Base-by-base conservation (phyloP, 257 asterid species). In the Ajuga chamaepitys region DNA sequence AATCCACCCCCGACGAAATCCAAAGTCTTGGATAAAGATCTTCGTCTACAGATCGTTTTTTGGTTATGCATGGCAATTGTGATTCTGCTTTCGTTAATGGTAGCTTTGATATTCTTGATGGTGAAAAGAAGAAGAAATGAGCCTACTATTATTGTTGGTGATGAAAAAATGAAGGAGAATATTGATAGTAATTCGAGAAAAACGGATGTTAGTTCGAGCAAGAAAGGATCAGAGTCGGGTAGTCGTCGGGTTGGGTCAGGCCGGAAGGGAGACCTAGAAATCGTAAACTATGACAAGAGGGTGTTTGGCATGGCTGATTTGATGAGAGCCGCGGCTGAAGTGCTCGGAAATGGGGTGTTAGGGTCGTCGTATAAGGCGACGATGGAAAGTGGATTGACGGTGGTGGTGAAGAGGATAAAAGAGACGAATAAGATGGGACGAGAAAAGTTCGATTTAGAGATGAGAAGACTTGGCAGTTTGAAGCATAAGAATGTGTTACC, bases 291-390 rank as follows among this genome's bases (percentile, higher is more conserved):
- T 2, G 83, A 81, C 24, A 81, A 73, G 52, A 94, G 88, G 34
- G 83, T 64, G 63, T 91, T 91, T 59, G 80, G 86, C 13, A 56
- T 88, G 81, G 35, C 65, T 25, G 94, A 88, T 78, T 53, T 91
- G 85, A 80, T 91, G 93, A 84, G 67, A 59, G 95, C 95, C 3
- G 74, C 84, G 0, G 95, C 96, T 0, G 96, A 88, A 61, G 87
- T 83, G 52, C 83, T 86, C 10, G 90, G 86, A 4, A 78, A 59
- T 37, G 96, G 91, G 56, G 59, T 76, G 1, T 9, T 86, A 32
- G 95, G 96, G n/a, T 78, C 89, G 2, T 70, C 88, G 2, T 91
- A 84, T 16, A 88, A 84, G 84, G 90, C 93, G 10, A 60, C 67
- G 13, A 76, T 88, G 92, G 66, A 72, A 1, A 61, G 42, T 50